Conservation (phyloP, 2,329 filamentous ascomycete species). For the Raffaelea arxii region DNA sequence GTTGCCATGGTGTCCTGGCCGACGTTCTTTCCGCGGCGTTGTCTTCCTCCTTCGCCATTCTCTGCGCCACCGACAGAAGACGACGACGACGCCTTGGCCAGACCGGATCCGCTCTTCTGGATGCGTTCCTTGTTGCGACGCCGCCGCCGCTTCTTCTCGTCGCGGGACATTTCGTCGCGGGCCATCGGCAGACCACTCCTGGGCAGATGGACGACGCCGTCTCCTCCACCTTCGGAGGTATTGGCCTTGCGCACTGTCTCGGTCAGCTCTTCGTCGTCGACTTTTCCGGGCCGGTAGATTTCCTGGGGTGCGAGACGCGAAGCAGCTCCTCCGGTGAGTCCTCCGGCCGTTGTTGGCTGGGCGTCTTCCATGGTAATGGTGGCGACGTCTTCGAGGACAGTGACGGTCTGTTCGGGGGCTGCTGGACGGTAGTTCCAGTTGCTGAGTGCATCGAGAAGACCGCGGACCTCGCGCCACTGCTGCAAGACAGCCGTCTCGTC, state of each 20-base stretch:
- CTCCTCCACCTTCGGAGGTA: neutral
- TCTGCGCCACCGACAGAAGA: conserved; percentile 34
- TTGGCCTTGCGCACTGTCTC: neutral
- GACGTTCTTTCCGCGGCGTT: conserved; percentile 29
- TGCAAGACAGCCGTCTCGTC: conserved; percentile 75
- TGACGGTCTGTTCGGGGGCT: conserved; percentile 68
- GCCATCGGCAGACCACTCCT: conserved; percentile 71
- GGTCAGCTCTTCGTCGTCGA: no score
- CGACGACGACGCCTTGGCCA: conserved; percentile 21
- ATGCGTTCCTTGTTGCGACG: conserved; percentile 80
- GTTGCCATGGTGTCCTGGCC: conserved; percentile 35
- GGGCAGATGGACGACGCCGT: conserved; percentile 50
- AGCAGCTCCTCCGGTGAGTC: conserved; percentile 54
- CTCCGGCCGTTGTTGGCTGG: conserved; percentile 71
- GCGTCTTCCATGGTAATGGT: conserved; percentile 92
- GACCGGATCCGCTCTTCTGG: conserved; percentile 51
- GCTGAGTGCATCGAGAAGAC: conserved; percentile 77
- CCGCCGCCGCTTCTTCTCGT: conserved; percentile 69
- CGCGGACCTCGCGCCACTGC: conserved; percentile 73
- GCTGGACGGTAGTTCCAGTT: conserved; percentile 96
- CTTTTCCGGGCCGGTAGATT: conserved; percentile 73
- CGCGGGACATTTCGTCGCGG: conserved; percentile 76
- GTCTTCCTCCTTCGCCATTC: conserved; percentile 25
- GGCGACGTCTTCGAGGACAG: conserved; percentile 83
- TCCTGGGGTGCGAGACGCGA: conserved; percentile 89